Percentiles rank a stretch among this genome's conserved stretches.
Conservation (phyloP, 306 rosid genomes). For the Quercus wislizeni region DNA sequence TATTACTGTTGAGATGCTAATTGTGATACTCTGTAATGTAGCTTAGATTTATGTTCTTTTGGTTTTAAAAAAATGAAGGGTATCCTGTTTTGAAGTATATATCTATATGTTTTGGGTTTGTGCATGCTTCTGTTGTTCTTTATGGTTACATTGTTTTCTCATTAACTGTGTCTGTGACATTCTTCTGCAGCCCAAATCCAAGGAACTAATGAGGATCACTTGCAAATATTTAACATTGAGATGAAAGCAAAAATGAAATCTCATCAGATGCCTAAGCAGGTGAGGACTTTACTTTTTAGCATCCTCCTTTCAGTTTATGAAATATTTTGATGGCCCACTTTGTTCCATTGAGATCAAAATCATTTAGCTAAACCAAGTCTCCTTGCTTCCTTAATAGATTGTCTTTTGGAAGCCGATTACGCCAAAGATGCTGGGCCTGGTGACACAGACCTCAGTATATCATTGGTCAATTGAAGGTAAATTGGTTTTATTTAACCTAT, state of each 20-base stretch:
- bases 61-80: background rate
- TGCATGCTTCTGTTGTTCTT: constrained; percentile 9
- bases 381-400: constrained; percentile 46
- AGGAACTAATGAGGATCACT: constrained; percentile 97
- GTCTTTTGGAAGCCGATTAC: constrained; percentile 99
- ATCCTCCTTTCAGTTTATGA: background rate
- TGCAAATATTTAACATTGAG: constrained; percentile 96
- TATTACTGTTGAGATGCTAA: background rate
- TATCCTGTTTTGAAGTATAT: background rate
- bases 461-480: constrained; percentile 98
- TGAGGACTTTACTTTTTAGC: constrained; percentile 21
- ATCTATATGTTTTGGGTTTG: background rate
- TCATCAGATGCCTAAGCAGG: constrained; percentile 97
- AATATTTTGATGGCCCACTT: constrained; percentile 1
- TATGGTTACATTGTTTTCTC: constrained; percentile 17
- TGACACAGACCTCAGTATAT: constrained; percentile 87
- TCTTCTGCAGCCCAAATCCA: constrained; percentile 83
- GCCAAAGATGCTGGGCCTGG: constrained; percentile 88
- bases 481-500: constrained; percentile 17
- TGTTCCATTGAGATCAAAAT: background rate
- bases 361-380: constrained; percentile 17
- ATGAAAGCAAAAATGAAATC: constrained; percentile 94
- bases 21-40: background rate
- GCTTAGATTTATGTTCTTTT: background rate
- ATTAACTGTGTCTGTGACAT: background rate